These are phyloP conservation scores for Ogataea polymorpha DNA, from an alignment of 805 yeast genomes.

Conservation along the genomic window DNA sequence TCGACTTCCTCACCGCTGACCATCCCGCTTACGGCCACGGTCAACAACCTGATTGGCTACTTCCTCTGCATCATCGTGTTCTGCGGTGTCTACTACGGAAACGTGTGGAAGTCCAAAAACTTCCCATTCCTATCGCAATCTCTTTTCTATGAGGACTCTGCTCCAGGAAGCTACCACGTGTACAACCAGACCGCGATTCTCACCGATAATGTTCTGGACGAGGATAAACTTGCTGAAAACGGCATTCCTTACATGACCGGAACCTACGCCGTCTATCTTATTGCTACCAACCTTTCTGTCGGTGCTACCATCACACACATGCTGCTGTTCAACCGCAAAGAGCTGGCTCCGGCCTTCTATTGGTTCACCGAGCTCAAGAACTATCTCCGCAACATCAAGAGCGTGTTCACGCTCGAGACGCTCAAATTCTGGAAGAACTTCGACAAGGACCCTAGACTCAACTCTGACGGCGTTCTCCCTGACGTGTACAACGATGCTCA, in stretches of 20 bases:
- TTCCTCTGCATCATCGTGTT: conserved; percentile 26
- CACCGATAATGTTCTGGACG: conserved; percentile 24
- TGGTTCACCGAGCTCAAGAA: conserved; percentile 22
- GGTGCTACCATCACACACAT: conserved; percentile 34
- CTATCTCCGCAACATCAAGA: conserved; percentile 35
- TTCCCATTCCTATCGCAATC: conserved; percentile 36
- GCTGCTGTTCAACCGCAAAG: conserved; percentile 29
- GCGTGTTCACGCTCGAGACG: conserved; percentile 23
- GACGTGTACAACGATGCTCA: conserved; percentile 34
- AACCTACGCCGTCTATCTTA: conserved; percentile 30
- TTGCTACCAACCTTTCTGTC: conserved; percentile 33
- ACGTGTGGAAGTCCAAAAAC: conserved; percentile 32
- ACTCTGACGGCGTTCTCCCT: conserved; percentile 22
- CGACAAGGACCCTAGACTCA: conserved; percentile 19
- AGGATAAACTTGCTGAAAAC: conserved; percentile 22
- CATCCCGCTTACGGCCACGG: conserved; percentile 28
- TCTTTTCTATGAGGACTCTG: conserved; percentile 26
- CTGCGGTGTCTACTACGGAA: conserved; percentile 33
- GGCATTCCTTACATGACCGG: conserved; percentile 34
- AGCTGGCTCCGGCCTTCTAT: conserved; percentile 23
- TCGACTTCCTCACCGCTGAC: conserved; percentile 30
- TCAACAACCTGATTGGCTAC: conserved; percentile 31
- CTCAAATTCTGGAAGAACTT: conserved; percentile 46
- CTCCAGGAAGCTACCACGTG: conserved; percentile 24
- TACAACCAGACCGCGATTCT: conserved; percentile 31